These are phyloP conservation scores for Phialophora macrospora DNA, from an alignment of 2,329 filamentous ascomycete genomes.

Conservation along the genomic window DNA sequence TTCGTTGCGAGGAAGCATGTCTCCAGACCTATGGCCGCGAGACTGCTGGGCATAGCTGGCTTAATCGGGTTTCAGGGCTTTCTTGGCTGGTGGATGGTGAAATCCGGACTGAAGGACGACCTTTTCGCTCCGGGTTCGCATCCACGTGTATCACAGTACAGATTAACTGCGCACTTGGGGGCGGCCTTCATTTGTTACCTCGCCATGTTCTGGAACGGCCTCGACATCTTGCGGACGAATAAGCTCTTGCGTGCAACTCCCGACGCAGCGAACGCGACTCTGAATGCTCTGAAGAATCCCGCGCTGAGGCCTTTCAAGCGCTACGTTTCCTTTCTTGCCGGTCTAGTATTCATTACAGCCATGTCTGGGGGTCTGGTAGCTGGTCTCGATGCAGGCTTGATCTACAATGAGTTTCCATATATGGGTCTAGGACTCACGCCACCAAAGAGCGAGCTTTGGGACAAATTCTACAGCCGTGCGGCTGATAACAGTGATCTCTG, in stretches of 20 bases:
- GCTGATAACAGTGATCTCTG: conserved; percentile 74
- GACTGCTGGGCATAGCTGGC: conserved; percentile 79
- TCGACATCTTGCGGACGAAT: conserved; percentile 79
- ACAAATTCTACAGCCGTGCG: conserved; percentile 80
- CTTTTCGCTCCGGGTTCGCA: conserved; percentile 89
- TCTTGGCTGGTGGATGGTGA: conserved; percentile 99
- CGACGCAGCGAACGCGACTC: conserved; percentile 63
- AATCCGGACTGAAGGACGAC: conserved; percentile 92
- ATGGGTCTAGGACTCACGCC: conserved; percentile 88
- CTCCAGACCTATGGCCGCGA: conserved; percentile 74
- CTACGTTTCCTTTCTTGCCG: conserved; percentile 70
- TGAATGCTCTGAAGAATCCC: conserved; percentile 68
- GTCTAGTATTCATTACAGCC: conserved; percentile 83
- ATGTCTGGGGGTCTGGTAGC: conserved; percentile 94
- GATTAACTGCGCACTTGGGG: conserved; percentile 84
- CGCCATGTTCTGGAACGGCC: conserved; percentile 89
- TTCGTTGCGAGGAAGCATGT: conserved; percentile 82
- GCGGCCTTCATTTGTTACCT: conserved; percentile 92
- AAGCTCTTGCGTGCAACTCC: conserved; percentile 65
- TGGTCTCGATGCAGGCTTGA: conserved; percentile 91
- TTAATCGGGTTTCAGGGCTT: conserved; percentile 94
- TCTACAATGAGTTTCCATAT: conserved; percentile 97
- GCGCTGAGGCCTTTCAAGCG: conserved; percentile 74
- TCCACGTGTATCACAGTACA: conserved; percentile 92
- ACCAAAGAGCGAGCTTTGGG: conserved; percentile 80